Evolutionary conservation across 306 rosid species (phyloP), one percentile per base, ranked within the genome.

Genomic region (Ochetophila trinervis): DNA sequence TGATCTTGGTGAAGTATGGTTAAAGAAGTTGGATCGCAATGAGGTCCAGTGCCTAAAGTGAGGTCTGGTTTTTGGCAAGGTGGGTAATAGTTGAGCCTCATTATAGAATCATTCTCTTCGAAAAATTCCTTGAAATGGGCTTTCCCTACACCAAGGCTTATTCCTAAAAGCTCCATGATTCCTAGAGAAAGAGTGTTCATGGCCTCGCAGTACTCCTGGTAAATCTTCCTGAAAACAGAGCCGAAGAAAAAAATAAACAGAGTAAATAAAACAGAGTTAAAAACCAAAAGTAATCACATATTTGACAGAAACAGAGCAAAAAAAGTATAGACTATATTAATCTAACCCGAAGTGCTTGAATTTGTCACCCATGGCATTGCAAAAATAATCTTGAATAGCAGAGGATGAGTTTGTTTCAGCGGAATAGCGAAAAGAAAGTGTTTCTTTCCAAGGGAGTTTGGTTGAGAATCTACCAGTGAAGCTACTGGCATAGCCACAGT

Each of bases 401-500:
- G 53, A 57, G 23, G 83, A 47, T 4, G 80, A 59, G 30, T 24
- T 71, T 6, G 72, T 32, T 4, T 84, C 79, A 0, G 85, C 82
- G 5, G 87, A 74, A 62, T 62, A 87, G 44, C 85, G 79, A 55
- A 89, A 86, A 8, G 97, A 89, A 23, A 89, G 91, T 0, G 97
- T 89, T 53, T 94, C 99, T 60, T 94, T 94, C 99, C 97, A 94
- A 0, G 97, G 99, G 36, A 94, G 88, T 61, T 94, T 94, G 6
- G 96, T 83, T 3, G 90, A 88, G 76, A 94, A 94, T 10, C 97
- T 84, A 19, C 91, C 86, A 3, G 95, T 94, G 69, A 94, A 94
- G 79, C 99, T 94, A 54, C 99, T 90, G 12, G 99, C 96, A 78
- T 94, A 94, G 6, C 99, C 99, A 63, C 90, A 90, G 80, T 80